Conservation (phyloP, 1,284 basidiomycete genomes). For the Tremellales sp. region DNA sequence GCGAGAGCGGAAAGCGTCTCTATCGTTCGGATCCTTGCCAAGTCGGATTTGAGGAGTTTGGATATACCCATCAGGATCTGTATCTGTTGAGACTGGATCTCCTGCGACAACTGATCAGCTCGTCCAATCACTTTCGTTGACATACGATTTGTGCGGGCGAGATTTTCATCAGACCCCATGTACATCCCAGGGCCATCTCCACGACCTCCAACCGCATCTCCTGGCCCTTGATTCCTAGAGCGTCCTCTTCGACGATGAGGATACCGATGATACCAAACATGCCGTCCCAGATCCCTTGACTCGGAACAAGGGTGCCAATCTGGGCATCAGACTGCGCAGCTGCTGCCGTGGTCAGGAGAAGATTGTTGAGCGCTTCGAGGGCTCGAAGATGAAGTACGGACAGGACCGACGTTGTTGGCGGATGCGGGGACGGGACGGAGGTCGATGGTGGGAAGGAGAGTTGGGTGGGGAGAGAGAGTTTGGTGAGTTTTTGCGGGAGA, state of each 20-base stretch:
- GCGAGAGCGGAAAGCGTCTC: slow-evolving; percentile 78
- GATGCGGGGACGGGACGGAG: slow-evolving; percentile 63
- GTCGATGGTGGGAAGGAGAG: slow-evolving; percentile 75
- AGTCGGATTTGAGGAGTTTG: background rate
- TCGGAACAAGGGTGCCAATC: slow-evolving; percentile 52
- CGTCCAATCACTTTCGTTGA: background rate
- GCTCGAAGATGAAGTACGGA: slow-evolving; percentile 76
- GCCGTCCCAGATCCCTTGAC: slow-evolving; percentile 63
- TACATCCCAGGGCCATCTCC: slow-evolving; percentile 46
- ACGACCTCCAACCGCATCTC: slow-evolving; percentile 12
- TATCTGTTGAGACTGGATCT: slow-evolving; percentile 53
- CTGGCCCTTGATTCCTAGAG: slow-evolving; percentile 24
- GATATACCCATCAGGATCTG: slow-evolving; percentile 58
- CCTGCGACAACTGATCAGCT: background rate
- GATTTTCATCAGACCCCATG: slow-evolving; percentile 49
- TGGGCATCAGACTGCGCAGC: slow-evolving; percentile 51
- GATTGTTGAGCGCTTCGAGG: slow-evolving; percentile 85
- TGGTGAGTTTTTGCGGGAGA: slow-evolving; percentile 57
- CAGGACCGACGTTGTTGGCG: slow-evolving; percentile 77
- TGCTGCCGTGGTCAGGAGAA: slow-evolving; percentile 63
- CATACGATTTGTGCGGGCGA: slow-evolving; percentile 30
- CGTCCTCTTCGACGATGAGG: slow-evolving; percentile 28
- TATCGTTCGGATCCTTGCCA: background rate
- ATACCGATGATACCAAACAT: slow-evolving; percentile 67
- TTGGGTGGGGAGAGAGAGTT: slow-evolving; percentile 64